A percentile compares a stretch with the other conserved stretches of the same genome.
These are phyloP conservation scores for Chamaenerion angustifolium DNA, from an alignment of 345 rosid genomes.

Conservation along the genomic window DNA sequence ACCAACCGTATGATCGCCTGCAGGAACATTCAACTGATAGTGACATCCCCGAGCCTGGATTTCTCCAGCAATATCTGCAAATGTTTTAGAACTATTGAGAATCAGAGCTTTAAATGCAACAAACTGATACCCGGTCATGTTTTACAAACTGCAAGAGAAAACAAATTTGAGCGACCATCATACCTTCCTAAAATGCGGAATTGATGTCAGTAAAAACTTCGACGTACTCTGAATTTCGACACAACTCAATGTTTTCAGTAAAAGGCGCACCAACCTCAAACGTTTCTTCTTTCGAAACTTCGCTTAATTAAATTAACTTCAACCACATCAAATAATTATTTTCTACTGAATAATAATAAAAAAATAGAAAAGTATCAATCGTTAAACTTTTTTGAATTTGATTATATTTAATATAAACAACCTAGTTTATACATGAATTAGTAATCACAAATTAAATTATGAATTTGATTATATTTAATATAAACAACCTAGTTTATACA, in stretches of 20 bases:
- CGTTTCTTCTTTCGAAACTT: no score
- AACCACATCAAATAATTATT: not conserved
- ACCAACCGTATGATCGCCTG: constrained; percentile 62
- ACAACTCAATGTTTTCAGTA: not conserved
- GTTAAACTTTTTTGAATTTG: no score
- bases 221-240: constrained; percentile 40
- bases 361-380: no score
- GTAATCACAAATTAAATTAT: no score
- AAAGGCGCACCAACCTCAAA: not conserved
- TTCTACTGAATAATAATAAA: no score
- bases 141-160: not conserved
- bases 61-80: constrained; percentile 77
- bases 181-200: constrained; percentile 90
- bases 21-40: constrained; percentile 38
- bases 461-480: no score
- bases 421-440: no score
- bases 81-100: not conserved
- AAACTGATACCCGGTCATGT: not conserved
- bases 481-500: no score
- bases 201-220: constrained; percentile 60
- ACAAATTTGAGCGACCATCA: not conserved
- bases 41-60: constrained; percentile 65
- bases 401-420: no score
- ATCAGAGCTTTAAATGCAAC: not conserved
- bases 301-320: not conserved